Evolutionary conservation across 2,329 filamentous ascomycete genomes (phyloP), one percentile per base, ranked within the genome.

Genomic region (Fusarium longipes): DNA sequence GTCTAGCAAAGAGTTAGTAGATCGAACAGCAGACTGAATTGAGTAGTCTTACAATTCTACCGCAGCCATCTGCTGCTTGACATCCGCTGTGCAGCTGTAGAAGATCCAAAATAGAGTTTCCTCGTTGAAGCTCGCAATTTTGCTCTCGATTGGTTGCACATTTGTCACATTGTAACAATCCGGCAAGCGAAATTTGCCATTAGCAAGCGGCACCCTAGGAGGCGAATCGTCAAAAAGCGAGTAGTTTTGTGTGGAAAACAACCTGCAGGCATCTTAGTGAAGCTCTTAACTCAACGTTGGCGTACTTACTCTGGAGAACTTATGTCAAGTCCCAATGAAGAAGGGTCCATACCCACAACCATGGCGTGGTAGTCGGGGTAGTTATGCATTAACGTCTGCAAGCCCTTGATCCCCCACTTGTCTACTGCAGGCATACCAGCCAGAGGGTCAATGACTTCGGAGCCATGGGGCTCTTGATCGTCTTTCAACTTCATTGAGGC

Each of bases 91-190:
- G 61, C 86, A 89, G 76, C 86, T 89, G 76, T 91, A 90, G 73
- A 91, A 91, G 67, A 91, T 90, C 83, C 86, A 89, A 76, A 91
- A 87, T 45, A 91, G 78, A 0, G 88, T 89, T 76, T 91, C 88
- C 65, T 91, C 88, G 68, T 89, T 90, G 77, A 91, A 90, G 65
- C 84, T 89, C 38, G 82, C 81, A 47, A 90, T 88, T 76, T 90
- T 90, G 70, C 83, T 87, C 63, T 90, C 87, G 51, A 91, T 84
- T 4, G 86, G 83, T 67, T 89, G 87, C 25, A 89, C 87, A 63
- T 91, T 91, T 63, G 84, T 87, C 32, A 91, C 88, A 52, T 83
- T 85, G 73, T 91, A 91, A 76, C 88, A 91, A 43, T 91, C 88
- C 0, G 88, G 88, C 29, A 90, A 77, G 14, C 82, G 82, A 64